These are phyloP conservation scores for Cutaneotrichosporon cavernicola DNA, from an alignment of 1,284 basidiomycete genomes.

Conservation along the genomic window DNA sequence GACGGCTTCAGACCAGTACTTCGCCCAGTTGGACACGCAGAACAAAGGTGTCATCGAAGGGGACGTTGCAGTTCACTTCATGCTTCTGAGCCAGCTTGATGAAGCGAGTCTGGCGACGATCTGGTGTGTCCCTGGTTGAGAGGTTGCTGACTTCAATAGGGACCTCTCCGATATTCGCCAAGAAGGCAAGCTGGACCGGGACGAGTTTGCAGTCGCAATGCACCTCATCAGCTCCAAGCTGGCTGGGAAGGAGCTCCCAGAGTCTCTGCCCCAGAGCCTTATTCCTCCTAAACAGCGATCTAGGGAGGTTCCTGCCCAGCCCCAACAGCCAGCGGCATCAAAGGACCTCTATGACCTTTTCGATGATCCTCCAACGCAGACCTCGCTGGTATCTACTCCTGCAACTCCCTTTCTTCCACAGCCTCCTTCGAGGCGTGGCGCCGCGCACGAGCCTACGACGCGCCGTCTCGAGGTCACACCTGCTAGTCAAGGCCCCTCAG, in stretches of 20 bases:
- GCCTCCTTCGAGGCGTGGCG: slow-evolving; percentile 25
- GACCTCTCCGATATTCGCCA: slow-evolving; percentile 90
- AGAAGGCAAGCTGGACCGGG: slow-evolving; percentile 80
- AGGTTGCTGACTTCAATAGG: slow-evolving; percentile 57
- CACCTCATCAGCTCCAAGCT: slow-evolving; percentile 88
- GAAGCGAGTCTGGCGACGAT: slow-evolving; percentile 82
- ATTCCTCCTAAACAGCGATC: slow-evolving; percentile 65
- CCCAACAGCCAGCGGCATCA: slow-evolving; percentile 27
- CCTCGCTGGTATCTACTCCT: slow-evolving; percentile 15
- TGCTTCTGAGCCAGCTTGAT: slow-evolving; percentile 85
- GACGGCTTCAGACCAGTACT: slow-evolving; percentile 74
- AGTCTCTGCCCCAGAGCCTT: slow-evolving; percentile 67
- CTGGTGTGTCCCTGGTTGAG: slow-evolving; percentile 63
- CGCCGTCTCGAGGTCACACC: not conserved
- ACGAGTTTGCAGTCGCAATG: slow-evolving; percentile 96
- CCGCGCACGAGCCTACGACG: not conserved
- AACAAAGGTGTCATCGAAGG: slow-evolving; percentile 83
- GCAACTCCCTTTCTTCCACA: slow-evolving; percentile 32
- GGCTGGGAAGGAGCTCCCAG: slow-evolving; percentile 77
- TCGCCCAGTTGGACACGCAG: slow-evolving; percentile 75
- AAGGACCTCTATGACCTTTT: slow-evolving; percentile 53
- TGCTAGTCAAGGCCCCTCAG: not conserved
- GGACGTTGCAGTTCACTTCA: slow-evolving; percentile 91
- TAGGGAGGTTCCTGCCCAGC: not conserved
- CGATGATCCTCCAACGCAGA: slow-evolving; percentile 29